A percentile compares a stretch with the other conserved stretches of the same genome.
These are phyloP conservation scores for Trypanosomatidae sp. DNA, from an alignment of 208 protist genomes.

Conservation along the genomic window DNA sequence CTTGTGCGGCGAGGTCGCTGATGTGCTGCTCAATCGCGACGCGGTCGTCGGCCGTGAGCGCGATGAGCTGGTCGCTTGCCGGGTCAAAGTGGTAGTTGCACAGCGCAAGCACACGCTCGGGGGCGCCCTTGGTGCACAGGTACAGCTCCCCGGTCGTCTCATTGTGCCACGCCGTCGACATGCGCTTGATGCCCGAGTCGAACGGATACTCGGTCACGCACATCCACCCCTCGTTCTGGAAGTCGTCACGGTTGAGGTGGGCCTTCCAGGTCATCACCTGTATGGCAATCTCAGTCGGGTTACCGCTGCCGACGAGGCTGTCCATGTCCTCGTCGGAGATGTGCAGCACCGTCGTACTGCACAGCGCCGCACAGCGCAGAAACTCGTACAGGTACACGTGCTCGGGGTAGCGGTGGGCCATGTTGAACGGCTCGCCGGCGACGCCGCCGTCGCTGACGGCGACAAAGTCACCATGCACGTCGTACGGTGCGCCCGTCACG, in stretches of 20 bases:
- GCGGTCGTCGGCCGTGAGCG: conserved; percentile 23
- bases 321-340: conserved; percentile 48
- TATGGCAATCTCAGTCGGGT: conserved; percentile 82
- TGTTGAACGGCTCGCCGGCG: conserved; percentile 16
- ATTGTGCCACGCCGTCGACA: conserved; percentile 73
- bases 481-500: conserved; percentile 66
- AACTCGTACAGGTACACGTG: conserved; percentile 52
- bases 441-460: conserved; percentile 14
- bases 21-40: conserved; percentile 31
- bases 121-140: conserved; percentile 80
- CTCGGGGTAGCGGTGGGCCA: conserved; percentile 18
- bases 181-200: conserved; percentile 82
- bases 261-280: conserved; percentile 87
- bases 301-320: conserved; percentile 51
- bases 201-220: conserved; percentile 79
- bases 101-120: conserved; percentile 70
- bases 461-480: conserved; percentile 48
- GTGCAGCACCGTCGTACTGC: conserved; percentile 54
- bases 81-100: conserved; percentile 34
- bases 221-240: conserved; percentile 58
- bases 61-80: conserved; percentile 8
- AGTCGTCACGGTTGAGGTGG: conserved; percentile 35
- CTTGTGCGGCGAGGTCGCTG: conserved; percentile 37
- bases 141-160: conserved; percentile 33
- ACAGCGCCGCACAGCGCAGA: conserved; percentile 63